These are phyloP conservation scores for Decorospora gaudefroyi DNA, from an alignment of 2,329 filamentous ascomycete species.

Conservation along the genomic window DNA sequence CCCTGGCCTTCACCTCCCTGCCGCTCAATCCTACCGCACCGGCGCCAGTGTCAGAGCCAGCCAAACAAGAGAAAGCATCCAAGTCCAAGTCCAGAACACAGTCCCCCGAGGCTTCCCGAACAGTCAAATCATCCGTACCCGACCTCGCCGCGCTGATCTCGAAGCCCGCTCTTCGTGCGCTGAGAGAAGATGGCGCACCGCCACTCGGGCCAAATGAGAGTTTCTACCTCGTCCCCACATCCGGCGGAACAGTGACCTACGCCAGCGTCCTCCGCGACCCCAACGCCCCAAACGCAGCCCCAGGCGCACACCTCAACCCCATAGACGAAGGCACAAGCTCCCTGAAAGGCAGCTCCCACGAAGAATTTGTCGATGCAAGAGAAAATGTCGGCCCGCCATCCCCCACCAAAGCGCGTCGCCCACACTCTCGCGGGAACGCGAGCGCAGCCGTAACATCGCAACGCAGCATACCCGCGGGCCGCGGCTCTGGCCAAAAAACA, in stretches of 20 bases:
- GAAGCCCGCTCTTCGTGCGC: constrained; percentile 77
- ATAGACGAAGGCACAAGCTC: constrained; percentile 49
- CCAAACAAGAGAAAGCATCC: constrained; percentile 25
- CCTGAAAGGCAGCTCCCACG: constrained; percentile 49
- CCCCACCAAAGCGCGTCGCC: constrained; percentile 48
- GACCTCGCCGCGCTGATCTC: constrained; percentile 86
- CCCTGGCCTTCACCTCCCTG: constrained; percentile 88
- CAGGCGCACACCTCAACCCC: constrained; percentile 53
- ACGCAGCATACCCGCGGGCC: constrained; percentile 40
- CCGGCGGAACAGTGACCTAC: constrained; percentile 89
- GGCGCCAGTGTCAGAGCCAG: constrained; percentile 35
- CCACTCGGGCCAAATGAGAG: constrained; percentile 50
- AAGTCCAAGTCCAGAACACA: constrained; percentile 31
- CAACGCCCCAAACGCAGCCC: constrained; percentile 43
- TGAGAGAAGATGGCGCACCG: constrained; percentile 66
- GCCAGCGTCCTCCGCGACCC: constrained; percentile 72
- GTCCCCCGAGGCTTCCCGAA: constrained; percentile 38
- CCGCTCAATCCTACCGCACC: constrained; percentile 61
- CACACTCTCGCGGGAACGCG: constrained; percentile 37
- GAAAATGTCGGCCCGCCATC: constrained; percentile 63
- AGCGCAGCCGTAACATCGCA: constrained; percentile 29
- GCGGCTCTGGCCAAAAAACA: constrained; percentile 60
- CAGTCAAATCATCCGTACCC: constrained; percentile 60
- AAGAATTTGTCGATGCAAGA: constrained; percentile 87
- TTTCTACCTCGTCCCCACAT: constrained; percentile 93